Evolutionary conservation across 2,329 filamentous ascomycete genomes (phyloP).

Genomic region (Fusarium nanum): DNA sequence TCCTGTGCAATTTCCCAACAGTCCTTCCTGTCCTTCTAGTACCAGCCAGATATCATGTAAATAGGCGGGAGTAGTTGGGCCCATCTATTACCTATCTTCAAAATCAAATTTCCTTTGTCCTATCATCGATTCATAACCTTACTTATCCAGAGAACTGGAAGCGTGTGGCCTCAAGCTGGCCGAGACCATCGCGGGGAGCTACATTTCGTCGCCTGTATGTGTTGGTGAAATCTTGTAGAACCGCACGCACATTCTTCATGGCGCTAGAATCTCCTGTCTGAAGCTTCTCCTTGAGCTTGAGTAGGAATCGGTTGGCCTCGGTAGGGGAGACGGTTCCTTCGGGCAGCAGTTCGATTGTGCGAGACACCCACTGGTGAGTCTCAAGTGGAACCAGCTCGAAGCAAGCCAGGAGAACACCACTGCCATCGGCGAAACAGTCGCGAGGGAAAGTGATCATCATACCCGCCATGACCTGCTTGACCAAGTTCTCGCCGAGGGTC

Average conservation of each 20-base stretch:
- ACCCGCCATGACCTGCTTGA: conserved; percentile 91
- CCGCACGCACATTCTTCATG: conserved; percentile 80
- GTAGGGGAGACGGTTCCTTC: conserved; percentile 80
- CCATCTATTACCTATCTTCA: not conserved
- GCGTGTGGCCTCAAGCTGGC: conserved; percentile 84
- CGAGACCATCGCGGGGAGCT: conserved; percentile 91
- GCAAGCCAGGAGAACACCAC: conserved; percentile 87
- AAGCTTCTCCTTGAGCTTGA: conserved; percentile 83
- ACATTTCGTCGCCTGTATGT: conserved; percentile 93
- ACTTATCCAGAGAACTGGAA: conserved; percentile 77
- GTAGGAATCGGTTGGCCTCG: conserved; percentile 84
- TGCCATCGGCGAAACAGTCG: conserved; percentile 95
- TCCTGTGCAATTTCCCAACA: conserved; percentile 24
- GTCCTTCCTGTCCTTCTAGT: conserved; percentile 13
- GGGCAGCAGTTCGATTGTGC: conserved; percentile 86
- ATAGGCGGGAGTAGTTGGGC: conserved; percentile 3
- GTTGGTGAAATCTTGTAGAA: conserved; percentile 97
- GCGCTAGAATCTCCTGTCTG: conserved; percentile 69
- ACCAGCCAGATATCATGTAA: conserved; percentile 11
- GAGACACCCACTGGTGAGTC: conserved; percentile 83
- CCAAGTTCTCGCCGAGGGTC: conserved; percentile 78
- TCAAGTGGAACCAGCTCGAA: conserved; percentile 88
- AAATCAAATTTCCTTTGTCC: not conserved
- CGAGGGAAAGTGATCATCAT: conserved; percentile 99
- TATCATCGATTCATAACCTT: not conserved